Evolutionary conservation across 305 asterid genomes (phyloP).

Genomic region (Fraxinus floribunda): DNA sequence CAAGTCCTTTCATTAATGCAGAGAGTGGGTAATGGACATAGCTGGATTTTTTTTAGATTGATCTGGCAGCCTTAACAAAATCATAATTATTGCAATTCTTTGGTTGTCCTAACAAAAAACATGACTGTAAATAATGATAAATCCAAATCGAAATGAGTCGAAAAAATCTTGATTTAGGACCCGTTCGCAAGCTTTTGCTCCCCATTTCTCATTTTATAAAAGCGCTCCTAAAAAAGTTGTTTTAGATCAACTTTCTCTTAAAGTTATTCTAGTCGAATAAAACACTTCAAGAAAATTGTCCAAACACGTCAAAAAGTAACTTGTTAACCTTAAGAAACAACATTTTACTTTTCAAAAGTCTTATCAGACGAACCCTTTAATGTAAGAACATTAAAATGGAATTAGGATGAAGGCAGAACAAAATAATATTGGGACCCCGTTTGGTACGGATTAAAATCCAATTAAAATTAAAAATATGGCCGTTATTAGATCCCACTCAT

Average conservation of each 20-base stretch:
- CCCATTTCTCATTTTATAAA: too few species aligned
- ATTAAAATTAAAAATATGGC: too few species aligned
- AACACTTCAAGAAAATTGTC: background rate
- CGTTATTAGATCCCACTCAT: too few species aligned
- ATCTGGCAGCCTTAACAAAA: background rate
- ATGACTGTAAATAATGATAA: slow-evolving; percentile 16
- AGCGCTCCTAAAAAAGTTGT: background rate
- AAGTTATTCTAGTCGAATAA: background rate
- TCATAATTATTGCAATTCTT: slow-evolving; percentile 31
- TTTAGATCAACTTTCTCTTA: background rate
- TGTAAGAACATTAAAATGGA: background rate
- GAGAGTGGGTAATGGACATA: slow-evolving; percentile 39
- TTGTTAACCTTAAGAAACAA: too few species aligned
- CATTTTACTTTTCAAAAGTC: background rate
- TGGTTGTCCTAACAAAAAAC: slow-evolving; percentile 12
- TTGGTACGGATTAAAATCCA: too few species aligned
- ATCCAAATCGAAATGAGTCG: background rate
- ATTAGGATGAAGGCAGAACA: background rate
- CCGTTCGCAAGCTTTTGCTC: background rate
- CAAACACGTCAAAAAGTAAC: background rate
- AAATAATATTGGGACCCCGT: background rate
- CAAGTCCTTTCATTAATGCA: slow-evolving; percentile 37
- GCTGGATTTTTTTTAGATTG: slow-evolving; percentile 33
- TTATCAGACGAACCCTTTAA: background rate
- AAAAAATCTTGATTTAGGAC: background rate